These are phyloP conservation scores for Penicillium nucicola DNA, from an alignment of 495 filamentous ascomycete genomes.

Conservation along the genomic window DNA sequence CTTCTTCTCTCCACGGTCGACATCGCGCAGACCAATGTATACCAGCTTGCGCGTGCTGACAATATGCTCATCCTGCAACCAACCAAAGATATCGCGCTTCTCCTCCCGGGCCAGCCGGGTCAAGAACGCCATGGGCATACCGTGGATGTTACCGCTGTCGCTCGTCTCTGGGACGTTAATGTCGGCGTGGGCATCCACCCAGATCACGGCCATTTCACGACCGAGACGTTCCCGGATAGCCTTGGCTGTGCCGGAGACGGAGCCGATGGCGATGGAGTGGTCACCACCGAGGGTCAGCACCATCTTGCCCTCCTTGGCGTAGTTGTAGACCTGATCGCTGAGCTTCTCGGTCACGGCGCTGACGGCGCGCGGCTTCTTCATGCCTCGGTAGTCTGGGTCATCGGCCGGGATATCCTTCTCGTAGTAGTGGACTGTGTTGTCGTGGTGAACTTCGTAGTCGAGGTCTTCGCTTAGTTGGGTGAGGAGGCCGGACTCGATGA, in stretches of 20 bases:
- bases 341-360: constrained; percentile 81
- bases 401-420: constrained; percentile 65
- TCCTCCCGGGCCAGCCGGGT: constrained; percentile 78
- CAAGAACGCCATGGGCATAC: constrained; percentile 95
- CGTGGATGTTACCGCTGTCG: constrained; percentile 91
- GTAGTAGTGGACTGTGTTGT: constrained; percentile 82
- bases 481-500: constrained; percentile 87
- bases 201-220: constrained; percentile 87
- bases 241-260: constrained; percentile 77
- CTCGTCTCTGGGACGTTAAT: constrained; percentile 95
- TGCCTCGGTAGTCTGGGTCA: constrained; percentile 71
- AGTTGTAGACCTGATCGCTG: constrained; percentile 79
- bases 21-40: constrained; percentile 94
- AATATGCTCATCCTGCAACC: constrained; percentile 65
- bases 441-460: constrained; percentile 81
- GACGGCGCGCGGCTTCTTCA: constrained; percentile 90
- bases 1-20: constrained; percentile 88
- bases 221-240: constrained; percentile 79
- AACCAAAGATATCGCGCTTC: constrained; percentile 74
- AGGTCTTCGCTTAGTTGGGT: constrained; percentile 80
- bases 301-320: constrained; percentile 80
- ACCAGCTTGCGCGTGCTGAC: constrained; percentile 83
- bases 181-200: constrained; percentile 97
- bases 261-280: constrained; percentile 94
- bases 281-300: constrained; percentile 94